Base-by-base conservation (phyloP, 2,329 filamentous ascomycete species). In the Aspergillus texensis region DNA sequence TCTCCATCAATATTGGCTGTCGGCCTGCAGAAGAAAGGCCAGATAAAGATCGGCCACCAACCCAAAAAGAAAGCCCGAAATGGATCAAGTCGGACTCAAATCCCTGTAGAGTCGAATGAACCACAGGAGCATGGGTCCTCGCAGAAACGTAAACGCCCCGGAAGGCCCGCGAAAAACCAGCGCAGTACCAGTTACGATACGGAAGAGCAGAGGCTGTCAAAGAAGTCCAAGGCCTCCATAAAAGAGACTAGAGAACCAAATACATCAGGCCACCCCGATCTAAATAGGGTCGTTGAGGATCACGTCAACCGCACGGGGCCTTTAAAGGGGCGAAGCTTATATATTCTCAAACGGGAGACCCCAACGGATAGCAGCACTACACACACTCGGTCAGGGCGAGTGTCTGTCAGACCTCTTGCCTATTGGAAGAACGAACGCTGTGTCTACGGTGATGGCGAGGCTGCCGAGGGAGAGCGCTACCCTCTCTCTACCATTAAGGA, bases 341-440 rank as follows among this genome's bases (percentile, higher is more conserved):
- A 83, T 65, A 84, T 85, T 56, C 75, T 85, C 54, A 81, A 83
- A 63, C 79, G 81, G 53, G 83, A 85, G 70, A 80, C 78, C 14
- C 81, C 83, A n/a, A 76, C 80, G 1, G 83, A 88, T 59, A 81
- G 79, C 30, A 81, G 86, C 65, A 82, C 83, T 34, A 85, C 83
- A 52, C 91, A 89, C 57, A 86, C 85, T n/a, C 89, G 93, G 60
- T 94, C 90, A 14, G 94, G 93, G 2, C 88, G 95, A 62, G 87
- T 88, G 58, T 92, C 91, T 11, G 89, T 92, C 65, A 87, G 88
- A 64, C 95, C 94, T 0, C 79, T 97, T 39, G 88, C 92, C 30
- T 96, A 86, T 75, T 98, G 94, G 94, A 89, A 89, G 71, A 93
- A 93, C 68, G 94, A 98, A 75, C 87, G 86, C 60, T 87, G 91